Evolutionary conservation across 805 yeast species (phyloP).

Genomic region (Barnettozyma sp.): DNA sequence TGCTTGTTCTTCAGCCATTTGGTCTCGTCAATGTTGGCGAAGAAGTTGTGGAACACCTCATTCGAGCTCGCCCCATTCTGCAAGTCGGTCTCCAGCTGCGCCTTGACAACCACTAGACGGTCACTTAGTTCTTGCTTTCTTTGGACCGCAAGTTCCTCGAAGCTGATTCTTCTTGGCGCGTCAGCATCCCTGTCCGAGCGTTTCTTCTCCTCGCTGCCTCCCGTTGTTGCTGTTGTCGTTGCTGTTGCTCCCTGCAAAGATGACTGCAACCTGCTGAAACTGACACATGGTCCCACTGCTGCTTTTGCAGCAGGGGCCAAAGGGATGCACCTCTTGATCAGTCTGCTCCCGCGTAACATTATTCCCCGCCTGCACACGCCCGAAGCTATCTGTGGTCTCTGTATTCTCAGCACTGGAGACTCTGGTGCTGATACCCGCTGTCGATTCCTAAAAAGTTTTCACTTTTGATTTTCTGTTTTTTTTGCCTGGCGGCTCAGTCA

Average conservation of each 20-base stretch:
- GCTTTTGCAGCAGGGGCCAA: background rate
- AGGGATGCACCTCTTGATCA: background rate
- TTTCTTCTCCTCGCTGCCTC: no score
- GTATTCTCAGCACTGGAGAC: no score
- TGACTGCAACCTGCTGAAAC: background rate
- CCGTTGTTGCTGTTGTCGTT: no score
- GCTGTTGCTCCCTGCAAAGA: background rate
- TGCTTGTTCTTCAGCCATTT: slow-evolving; percentile 3
- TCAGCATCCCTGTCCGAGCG: background rate
- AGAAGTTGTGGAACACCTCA: slow-evolving; percentile 6
- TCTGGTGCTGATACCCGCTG: no score
- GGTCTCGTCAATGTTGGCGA: slow-evolving; percentile 3
- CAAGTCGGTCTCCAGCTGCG: background rate
- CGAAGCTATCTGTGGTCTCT: background rate
- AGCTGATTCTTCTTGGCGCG: background rate
- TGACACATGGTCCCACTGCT: background rate
- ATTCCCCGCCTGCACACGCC: background rate
- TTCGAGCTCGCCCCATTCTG: slow-evolving; percentile 5
- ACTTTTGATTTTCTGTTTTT: background rate
- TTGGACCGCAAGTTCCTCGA: background rate
- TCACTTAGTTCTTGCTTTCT: background rate
- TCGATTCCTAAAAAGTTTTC: no score
- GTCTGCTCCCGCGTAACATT: slow-evolving; percentile 4
- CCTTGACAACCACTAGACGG: no score
- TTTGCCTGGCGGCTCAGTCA: no score